These are phyloP conservation scores for Colletotrichum tabaci DNA, from an alignment of 2,329 filamentous ascomycete species.

Conservation along the genomic window DNA sequence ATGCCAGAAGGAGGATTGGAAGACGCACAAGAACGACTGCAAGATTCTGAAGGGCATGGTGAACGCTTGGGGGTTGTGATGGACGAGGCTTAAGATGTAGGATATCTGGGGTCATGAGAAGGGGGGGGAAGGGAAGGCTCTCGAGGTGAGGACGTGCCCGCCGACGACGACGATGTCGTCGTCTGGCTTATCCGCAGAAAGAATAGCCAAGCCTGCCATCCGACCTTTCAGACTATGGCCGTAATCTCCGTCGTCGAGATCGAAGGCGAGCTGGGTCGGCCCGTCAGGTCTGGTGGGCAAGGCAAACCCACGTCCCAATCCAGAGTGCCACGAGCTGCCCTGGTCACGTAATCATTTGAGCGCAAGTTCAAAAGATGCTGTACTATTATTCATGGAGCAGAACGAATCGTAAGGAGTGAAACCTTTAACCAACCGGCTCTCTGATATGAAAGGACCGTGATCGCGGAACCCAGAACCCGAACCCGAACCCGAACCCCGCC, in stretches of 20 bases:
- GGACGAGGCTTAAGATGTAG: background rate
- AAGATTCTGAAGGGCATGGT: slow-evolving; percentile 58
- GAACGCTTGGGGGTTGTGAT: slow-evolving; percentile 52
- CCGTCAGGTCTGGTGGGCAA: background rate
- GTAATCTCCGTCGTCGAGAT: background rate
- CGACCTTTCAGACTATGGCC: background rate
- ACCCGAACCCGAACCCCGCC: background rate
- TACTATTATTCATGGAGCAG: background rate
- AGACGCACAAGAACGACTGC: slow-evolving; percentile 60
- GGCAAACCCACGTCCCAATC: background rate
- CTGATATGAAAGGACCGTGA: slow-evolving; percentile 4
- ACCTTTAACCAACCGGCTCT: background rate
- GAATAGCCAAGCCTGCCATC: too few species aligned
- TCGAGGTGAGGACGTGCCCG: background rate
- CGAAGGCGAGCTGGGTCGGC: background rate
- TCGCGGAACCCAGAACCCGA: background rate
- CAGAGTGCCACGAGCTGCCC: background rate
- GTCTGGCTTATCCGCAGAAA: too few species aligned
- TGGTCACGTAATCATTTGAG: background rate
- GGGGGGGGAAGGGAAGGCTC: background rate
- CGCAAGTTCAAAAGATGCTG: background rate
- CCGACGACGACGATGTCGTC: background rate
- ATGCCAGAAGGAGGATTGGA: slow-evolving; percentile 61
- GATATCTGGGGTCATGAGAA: background rate
- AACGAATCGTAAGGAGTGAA: slow-evolving; percentile 4